Conservation (phyloP, 805 yeast genomes). For the Grigorovia humatica region DNA sequence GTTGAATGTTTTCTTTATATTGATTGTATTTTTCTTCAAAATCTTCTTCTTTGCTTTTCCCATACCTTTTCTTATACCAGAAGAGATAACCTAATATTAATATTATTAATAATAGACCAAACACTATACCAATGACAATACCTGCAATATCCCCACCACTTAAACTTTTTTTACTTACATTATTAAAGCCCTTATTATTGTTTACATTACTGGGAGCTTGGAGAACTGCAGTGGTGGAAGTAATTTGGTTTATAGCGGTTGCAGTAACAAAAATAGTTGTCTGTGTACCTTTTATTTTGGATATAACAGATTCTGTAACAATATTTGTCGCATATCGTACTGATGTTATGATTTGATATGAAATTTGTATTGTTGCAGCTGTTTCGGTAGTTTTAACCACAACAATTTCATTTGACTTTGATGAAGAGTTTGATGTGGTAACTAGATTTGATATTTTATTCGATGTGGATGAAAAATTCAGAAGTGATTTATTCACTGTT, state of each 20-base stretch:
- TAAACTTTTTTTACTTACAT: constrained; percentile 7
- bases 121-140: constrained; percentile 44
- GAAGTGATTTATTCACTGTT: constrained; percentile 4
- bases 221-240: constrained; percentile 6
- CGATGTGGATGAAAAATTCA: constrained; percentile 1
- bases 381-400: constrained; percentile 5
- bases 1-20: constrained; percentile 31
- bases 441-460: not conserved
- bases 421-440: constrained; percentile 3
- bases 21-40: not conserved
- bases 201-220: not conserved
- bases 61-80: constrained; percentile 32
- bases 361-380: constrained; percentile 9
- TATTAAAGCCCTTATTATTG: not conserved
- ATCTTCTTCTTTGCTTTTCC: constrained; percentile 30
- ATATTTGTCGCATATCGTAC: constrained; percentile 17
- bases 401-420: constrained; percentile 3
- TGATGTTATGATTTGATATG: constrained; percentile 11
- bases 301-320: constrained; percentile 18
- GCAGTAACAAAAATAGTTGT: constrained; percentile 21
- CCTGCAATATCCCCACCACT: constrained; percentile 50
- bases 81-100: constrained; percentile 34
- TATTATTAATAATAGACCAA: constrained; percentile 32
- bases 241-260: constrained; percentile 17
- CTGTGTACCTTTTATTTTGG: constrained; percentile 11